Conservation (phyloP, 2,329 filamentous ascomycete species). For the Trichoderma guizhouense region DNA sequence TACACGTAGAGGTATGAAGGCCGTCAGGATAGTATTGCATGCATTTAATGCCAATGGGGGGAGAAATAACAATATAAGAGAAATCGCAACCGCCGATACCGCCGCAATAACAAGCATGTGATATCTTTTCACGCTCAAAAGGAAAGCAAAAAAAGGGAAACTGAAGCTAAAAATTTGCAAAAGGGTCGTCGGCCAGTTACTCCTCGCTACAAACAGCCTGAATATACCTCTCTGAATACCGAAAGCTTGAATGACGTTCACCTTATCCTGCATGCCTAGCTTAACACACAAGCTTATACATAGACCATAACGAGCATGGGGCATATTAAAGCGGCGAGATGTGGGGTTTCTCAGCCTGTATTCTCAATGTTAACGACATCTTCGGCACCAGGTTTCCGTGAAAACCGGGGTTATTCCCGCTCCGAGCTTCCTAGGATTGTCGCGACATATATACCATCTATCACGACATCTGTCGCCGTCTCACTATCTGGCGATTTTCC, state of each 20-base stretch:
- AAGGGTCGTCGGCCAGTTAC: not conserved
- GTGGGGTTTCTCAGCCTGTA: not conserved
- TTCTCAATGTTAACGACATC: not conserved
- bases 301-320: not conserved
- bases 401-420: not conserved
- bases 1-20: not conserved
- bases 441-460: not conserved
- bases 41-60: not conserved
- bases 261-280: not conserved
- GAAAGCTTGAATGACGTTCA: not conserved
- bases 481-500: not conserved
- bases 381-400: not conserved
- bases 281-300: not conserved
- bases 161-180: not conserved
- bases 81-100: not conserved
- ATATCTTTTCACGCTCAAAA: not conserved
- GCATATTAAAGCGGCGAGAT: constrained; percentile 1
- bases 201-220: not conserved
- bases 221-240: not conserved
- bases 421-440: not conserved
- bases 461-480: not conserved
- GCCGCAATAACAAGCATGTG: not conserved
- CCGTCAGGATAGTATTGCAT: not conserved
- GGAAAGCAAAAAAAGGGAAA: not conserved
- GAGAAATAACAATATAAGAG: not conserved